Evolutionary conservation across 2,329 filamentous ascomycete species (phyloP), one percentile per base, ranked within the genome.

Genomic region (Calonectria honghensis): DNA sequence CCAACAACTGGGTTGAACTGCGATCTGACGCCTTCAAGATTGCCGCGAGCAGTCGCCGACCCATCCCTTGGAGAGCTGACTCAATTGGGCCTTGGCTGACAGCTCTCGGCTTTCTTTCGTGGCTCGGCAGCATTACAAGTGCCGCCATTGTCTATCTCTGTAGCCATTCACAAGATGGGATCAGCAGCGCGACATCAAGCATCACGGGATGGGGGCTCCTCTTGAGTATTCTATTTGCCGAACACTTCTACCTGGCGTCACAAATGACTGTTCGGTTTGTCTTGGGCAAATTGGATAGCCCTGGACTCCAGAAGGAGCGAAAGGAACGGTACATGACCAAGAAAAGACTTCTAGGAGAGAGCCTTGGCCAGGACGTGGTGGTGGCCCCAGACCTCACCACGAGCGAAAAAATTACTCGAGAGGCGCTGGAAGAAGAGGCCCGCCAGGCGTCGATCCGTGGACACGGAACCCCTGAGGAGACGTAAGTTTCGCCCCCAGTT

Each of bases 1-100:
- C 97, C 85, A 98, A 98, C 87, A 97, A 98, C 86, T 98, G 96
- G 96, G 88, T 99, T 72, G 97, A 98, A 83, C 91, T 98, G 50
- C 94, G 97, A 52, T 95, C 95, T 0, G 97, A 99, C 82, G 96
- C 96, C 2, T 91, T 98, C 86, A 99, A 99, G 85, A 98, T 98
- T 80, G 96, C 96, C 71, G 90, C 95, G 63, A 94, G 96, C 84
- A 96, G 95, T 88, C 94, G 96, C 81, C 93, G 97, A 4, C 97
- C 97, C 0, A 95, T 95, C 48, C 97, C 97, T 0, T 95, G 94
- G 91, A 92, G 97, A 68, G 93, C 95, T 1, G 97, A 98, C 85
- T 97, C 95, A 1, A 98, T 99, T 79, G 97, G 97, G 0, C 96
- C 97, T 0, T 98, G 96, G 94, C 88, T 98, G 16, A 91, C 96